Percentiles rank a stretch among this genome's conserved stretches.
These are phyloP conservation scores for Daedaleopsis nitida DNA, from an alignment of 768 basidiomycete species.

Conservation along the genomic window DNA sequence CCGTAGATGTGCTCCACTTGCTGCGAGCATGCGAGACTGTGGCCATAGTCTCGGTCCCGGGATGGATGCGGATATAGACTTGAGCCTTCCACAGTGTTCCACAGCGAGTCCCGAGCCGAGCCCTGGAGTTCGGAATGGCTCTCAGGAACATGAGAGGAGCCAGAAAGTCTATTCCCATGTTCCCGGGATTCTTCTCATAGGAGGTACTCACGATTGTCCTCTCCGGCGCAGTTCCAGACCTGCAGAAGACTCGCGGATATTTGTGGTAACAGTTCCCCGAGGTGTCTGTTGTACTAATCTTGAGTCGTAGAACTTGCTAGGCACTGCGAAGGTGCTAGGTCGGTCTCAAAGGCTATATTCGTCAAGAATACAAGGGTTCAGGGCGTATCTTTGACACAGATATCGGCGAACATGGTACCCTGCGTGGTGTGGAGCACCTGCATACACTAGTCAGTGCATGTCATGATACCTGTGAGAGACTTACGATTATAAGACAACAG, in stretches of 20 bases:
- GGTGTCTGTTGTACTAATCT: not conserved
- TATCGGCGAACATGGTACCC: no score
- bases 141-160: slow-evolving; percentile 8
- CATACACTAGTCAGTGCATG: not conserved
- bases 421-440: not conserved
- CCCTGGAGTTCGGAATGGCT: not conserved
- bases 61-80: not conserved
- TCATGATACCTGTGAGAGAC: not conserved
- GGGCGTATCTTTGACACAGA: not conserved
- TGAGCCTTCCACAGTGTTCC: not conserved
- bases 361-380: not conserved
- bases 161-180: slow-evolving; percentile 8
- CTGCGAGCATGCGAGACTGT: slow-evolving; percentile 2
- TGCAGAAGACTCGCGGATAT: no score
- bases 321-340: not conserved
- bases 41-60: not conserved
- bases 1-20: not conserved
- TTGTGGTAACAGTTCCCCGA: not conserved
- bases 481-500: not conserved
- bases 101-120: not conserved
- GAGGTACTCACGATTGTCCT: not conserved
- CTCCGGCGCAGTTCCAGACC: not conserved
- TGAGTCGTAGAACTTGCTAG: not conserved
- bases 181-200: slow-evolving; percentile 4
- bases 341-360: not conserved